Conservation (phyloP, 345 rosid genomes). For the Eucalyptus cloeziana region DNA sequence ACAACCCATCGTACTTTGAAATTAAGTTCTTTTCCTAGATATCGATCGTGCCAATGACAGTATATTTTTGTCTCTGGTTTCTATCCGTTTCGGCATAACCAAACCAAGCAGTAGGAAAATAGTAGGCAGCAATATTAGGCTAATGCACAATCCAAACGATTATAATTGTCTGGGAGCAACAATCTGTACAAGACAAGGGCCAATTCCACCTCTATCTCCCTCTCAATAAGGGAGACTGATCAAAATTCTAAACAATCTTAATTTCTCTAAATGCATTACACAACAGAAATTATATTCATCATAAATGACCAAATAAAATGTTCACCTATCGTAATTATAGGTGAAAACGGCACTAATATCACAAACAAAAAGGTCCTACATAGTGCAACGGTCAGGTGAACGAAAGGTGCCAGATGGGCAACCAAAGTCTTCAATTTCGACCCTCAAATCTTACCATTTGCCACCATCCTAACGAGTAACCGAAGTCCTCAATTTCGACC, state of each 20-base stretch:
- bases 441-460: no score
- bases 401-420: no score
- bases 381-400: fast-evolving
- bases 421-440: no score
- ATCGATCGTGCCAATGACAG: background rate
- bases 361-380: background rate
- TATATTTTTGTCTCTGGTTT: background rate
- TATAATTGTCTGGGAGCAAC: fast-evolving
- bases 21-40: background rate
- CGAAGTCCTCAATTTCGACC: background rate
- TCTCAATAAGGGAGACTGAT: background rate
- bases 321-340: fast-evolving
- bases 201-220: background rate
- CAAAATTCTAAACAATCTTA: background rate
- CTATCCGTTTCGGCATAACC: background rate
- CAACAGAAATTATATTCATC: fast-evolving
- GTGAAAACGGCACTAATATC: fast-evolving
- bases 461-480: no score
- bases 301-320: background rate
- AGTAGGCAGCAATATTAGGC: background rate
- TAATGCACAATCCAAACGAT: background rate
- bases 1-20: background rate
- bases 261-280: background rate
- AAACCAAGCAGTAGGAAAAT: background rate
- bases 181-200: background rate